These are phyloP conservation scores for Pythium oligandrum DNA, from an alignment of 352 stramenopile genomes.

Conservation along the genomic window DNA sequence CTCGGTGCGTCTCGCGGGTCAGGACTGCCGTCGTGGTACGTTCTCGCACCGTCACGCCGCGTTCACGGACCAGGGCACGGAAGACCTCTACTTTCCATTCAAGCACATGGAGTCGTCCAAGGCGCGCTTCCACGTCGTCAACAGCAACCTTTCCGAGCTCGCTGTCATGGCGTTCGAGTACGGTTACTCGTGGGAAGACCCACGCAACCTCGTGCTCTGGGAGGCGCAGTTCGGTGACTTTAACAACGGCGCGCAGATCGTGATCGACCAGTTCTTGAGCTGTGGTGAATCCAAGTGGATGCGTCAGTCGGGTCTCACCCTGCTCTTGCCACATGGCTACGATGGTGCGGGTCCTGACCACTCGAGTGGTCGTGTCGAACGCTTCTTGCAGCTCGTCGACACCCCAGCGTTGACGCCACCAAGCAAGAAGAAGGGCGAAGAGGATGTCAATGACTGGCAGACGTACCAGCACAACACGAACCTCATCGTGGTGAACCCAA, in stretches of 20 bases:
- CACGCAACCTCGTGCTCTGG: slow-evolving; percentile 82
- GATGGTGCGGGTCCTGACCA: slow-evolving; percentile 87
- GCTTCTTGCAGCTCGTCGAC: slow-evolving; percentile 86
- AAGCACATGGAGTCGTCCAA: slow-evolving; percentile 40
- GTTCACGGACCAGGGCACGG: slow-evolving; percentile 78
- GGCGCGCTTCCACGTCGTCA: slow-evolving; percentile 58
- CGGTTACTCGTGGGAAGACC: slow-evolving; percentile 85
- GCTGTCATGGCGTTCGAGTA: slow-evolving; percentile 89
- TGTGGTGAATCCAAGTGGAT: slow-evolving; percentile 89
- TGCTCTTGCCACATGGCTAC: slow-evolving; percentile 86
- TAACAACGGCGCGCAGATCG: slow-evolving; percentile 84
- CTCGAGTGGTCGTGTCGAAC: slow-evolving; percentile 76
- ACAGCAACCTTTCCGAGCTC: slow-evolving; percentile 84
- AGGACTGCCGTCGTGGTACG: slow-evolving; percentile 86
- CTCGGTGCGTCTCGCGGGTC: slow-evolving; percentile 79
- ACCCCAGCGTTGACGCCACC: slow-evolving; percentile 45
- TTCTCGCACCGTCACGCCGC: slow-evolving; percentile 86
- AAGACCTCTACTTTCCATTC: slow-evolving; percentile 78
- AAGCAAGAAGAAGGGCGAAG: slow-evolving; percentile 24
- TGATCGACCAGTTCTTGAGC: slow-evolving; percentile 87
- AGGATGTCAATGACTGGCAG: slow-evolving; percentile 29
- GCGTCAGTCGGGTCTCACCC: slow-evolving; percentile 76
- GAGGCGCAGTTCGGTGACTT: slow-evolving; percentile 91
- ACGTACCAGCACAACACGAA: slow-evolving; percentile 74
- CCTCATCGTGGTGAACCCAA: slow-evolving; percentile 81